Evolutionary conservation across 805 yeast species (phyloP).

Genomic region (Barnettozyma populi): DNA sequence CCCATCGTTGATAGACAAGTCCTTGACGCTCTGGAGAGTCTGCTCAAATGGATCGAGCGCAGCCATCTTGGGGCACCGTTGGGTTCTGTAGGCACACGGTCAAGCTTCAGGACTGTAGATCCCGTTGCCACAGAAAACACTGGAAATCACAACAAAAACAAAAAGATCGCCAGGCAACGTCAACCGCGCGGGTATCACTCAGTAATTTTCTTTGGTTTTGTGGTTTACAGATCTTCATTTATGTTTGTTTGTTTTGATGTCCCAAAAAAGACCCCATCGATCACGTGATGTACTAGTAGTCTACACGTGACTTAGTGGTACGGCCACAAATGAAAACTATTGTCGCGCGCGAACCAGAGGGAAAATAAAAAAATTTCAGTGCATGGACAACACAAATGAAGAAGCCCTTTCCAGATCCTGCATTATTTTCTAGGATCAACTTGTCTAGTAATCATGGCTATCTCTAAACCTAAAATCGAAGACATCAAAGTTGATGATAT

Average conservation of each 20-base stretch:
- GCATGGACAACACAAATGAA: background rate
- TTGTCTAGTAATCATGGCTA: conserved; percentile 8
- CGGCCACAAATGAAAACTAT: background rate
- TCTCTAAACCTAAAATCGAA: conserved; percentile 34
- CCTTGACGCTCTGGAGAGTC: conserved; percentile 1
- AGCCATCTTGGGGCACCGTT: background rate
- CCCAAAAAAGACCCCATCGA: background rate
- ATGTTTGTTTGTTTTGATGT: background rate
- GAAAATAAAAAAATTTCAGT: conserved; percentile 4
- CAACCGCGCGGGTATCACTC: background rate
- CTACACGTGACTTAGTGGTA: background rate
- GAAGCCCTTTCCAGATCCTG: background rate
- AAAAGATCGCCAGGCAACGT: background rate
- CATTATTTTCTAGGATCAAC: background rate
- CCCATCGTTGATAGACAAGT: background rate
- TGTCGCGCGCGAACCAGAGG: background rate
- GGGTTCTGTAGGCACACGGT: background rate
- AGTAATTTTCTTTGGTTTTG: background rate
- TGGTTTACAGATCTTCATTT: background rate
- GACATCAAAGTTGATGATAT: conserved; percentile 57
- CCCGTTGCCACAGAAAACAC: conserved; percentile 2
- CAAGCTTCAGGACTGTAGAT: background rate
- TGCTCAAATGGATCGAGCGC: background rate
- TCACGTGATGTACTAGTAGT: background rate
- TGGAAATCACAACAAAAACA: background rate